phyloP scores from a whole-genome alignment of 176 grass and related monocot genomes.

The Musa beccarii region DNA sequence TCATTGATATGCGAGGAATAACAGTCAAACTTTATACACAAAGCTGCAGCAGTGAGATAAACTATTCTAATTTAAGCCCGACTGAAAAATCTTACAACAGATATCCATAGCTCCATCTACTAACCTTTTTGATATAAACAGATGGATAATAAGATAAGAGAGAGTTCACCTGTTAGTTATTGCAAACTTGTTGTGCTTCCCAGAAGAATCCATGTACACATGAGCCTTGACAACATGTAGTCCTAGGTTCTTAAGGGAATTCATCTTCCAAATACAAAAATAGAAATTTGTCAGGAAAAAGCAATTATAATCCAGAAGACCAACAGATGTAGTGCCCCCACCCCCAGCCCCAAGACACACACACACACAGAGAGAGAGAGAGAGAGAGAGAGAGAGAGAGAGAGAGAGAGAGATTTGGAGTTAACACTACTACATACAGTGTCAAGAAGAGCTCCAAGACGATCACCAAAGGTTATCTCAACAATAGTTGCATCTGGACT shows the following conservation, averaged over 20 bases:
- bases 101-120: too few species aligned
- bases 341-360: background rate
- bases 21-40: background rate
- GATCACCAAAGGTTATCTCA: constrained; percentile 90
- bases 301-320: background rate
- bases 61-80: background rate
- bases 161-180: constrained; percentile 80
- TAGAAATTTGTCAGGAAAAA: background rate
- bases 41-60: background rate
- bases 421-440: constrained; percentile 41
- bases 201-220: constrained; percentile 76
- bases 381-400: too few species aligned
- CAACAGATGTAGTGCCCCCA: background rate
- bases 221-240: constrained; percentile 94
- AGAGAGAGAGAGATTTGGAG: too few species aligned
- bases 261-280: constrained; percentile 59
- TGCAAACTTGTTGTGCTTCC: constrained; percentile 79
- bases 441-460: constrained; percentile 94
- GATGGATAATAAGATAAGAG: constrained; percentile 15
- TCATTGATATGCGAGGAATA: background rate
- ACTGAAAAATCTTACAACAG: background rate
- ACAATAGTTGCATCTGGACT: constrained; percentile 87
- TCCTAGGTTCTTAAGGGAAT: constrained; percentile 66
- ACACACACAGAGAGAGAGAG: constrained; percentile 1
- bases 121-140: background rate